phyloP scores from a whole-genome alignment of 257 asterid species.

The Solanum etuberosum region DNA sequence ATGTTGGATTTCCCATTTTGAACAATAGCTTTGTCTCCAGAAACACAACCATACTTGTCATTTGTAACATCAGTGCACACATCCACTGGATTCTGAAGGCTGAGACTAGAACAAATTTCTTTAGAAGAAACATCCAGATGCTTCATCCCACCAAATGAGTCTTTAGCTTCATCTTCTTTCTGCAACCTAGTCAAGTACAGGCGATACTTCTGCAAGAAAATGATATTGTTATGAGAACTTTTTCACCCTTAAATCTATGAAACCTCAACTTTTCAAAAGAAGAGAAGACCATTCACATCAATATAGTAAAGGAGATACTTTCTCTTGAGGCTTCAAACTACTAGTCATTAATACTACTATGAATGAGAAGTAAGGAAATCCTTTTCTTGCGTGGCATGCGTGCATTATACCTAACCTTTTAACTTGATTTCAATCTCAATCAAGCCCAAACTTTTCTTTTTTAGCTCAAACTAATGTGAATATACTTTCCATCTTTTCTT shows the following conservation, averaged over 20 bases:
- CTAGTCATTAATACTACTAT: neutral
- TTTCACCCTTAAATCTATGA: neutral
- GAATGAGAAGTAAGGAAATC: neutral
- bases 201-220: conserved; percentile 62
- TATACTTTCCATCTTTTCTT: neutral
- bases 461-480: neutral
- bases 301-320: neutral
- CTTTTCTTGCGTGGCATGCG: neutral
- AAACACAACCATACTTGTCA: conserved; percentile 12
- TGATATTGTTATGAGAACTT: neutral
- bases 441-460: neutral
- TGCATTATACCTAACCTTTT: neutral
- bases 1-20: conserved; percentile 27
- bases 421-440: neutral
- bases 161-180: conserved; percentile 49
- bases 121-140: conserved; percentile 22
- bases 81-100: conserved; percentile 17
- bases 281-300: neutral
- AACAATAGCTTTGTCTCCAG: conserved; percentile 15
- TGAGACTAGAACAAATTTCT: conserved; percentile 20
- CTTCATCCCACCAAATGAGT: conserved; percentile 31
- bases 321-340: neutral
- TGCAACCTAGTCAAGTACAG: conserved; percentile 74
- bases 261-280: neutral
- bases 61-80: conserved; percentile 10